Evolutionary conservation across 1,139 yeast genomes (phyloP), one percentile per base, ranked within the genome.

Genomic region (Suhomyces panamericanus): DNA sequence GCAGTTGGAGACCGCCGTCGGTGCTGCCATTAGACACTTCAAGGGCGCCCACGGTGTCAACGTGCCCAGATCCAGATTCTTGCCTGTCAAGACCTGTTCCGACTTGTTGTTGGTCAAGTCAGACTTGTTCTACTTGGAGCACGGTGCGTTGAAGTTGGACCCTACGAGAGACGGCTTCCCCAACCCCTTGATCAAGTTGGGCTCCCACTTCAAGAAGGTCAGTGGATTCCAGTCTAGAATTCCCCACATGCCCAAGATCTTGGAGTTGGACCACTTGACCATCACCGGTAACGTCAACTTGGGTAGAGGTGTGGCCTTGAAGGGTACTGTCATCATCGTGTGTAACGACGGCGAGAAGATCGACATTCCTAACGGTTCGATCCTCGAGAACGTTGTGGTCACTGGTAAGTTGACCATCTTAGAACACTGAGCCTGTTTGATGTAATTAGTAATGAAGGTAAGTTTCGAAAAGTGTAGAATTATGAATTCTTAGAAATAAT

Each of bases 1-100:
- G 62, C 99, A 93, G 75, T 82, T 93, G 63, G 99, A 93, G 76
- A 93, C 99, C 42, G 99, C 99, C 24, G 96, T 90, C 55, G 99
- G 99, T 76, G 99, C 99, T 35, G 98, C 99, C 44, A 93, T 93
- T 65, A 88, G 96, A 71, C 95, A 91, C 70, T 93, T 95, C 70
- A 78, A 85, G 57, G 87, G 89, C 59, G 97, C 98, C 28, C 97
- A 90, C 62, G 99, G 99, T 70, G 95, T 93, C 59, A 96, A 90
- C 60, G 99, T 93, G 30, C 98, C 99, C 68, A 87, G 99, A 74
- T 80, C 96, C 37, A 85, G 99, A 66, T 93, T 93, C 80, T 80
- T 95, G 73, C 99, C 99, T 16, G 99, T 93, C 59, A 93, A 93
- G 77, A 95, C 99, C 20, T 89, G 95, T 67, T 90, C 97, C 9